These are phyloP conservation scores for Trypanosoma avium DNA, from an alignment of 208 protist genomes.

Conservation along the genomic window DNA sequence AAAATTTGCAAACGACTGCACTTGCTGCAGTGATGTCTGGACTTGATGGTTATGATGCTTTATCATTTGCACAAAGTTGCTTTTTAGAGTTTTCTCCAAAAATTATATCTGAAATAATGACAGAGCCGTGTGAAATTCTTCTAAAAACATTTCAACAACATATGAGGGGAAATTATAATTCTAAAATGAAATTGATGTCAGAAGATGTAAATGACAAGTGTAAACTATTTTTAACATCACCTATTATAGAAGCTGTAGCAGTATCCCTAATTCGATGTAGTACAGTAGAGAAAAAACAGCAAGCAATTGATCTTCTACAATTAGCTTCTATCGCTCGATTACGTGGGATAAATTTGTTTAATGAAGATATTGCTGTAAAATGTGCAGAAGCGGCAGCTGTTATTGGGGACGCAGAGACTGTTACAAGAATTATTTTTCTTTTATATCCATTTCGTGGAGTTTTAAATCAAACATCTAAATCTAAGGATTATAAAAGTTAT, in stretches of 20 bases:
- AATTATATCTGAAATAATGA: neutral
- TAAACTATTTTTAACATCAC: constrained; percentile 32
- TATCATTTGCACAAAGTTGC: constrained; percentile 11
- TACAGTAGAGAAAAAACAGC: constrained; percentile 11
- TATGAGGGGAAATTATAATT: neutral
- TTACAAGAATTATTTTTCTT: constrained; percentile 69
- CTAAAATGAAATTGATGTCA: neutral
- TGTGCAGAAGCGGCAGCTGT: constrained; percentile 63
- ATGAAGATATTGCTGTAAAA: constrained; percentile 41
- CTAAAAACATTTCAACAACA: constrained; percentile 6
- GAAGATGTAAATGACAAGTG: constrained; percentile 17
- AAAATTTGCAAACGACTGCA: constrained; percentile 21
- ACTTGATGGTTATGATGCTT: constrained; percentile 15
- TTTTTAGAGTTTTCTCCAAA: neutral
- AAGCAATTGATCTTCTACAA: constrained; percentile 42
- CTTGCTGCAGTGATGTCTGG: constrained; percentile 35
- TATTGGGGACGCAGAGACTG: constrained; percentile 53
- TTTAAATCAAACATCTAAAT: constrained; percentile 20
- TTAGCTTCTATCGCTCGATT: constrained; percentile 37
- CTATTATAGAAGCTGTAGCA: constrained; percentile 34
- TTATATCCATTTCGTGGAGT: constrained; percentile 52
- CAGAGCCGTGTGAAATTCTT: neutral
- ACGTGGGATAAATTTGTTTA: constrained; percentile 29
- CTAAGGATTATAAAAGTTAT: neutral
- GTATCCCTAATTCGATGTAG: constrained; percentile 38